Evolutionary conservation across 108 stramenopile genomes (phyloP).

Genomic region (Parietichytrium sp.): DNA sequence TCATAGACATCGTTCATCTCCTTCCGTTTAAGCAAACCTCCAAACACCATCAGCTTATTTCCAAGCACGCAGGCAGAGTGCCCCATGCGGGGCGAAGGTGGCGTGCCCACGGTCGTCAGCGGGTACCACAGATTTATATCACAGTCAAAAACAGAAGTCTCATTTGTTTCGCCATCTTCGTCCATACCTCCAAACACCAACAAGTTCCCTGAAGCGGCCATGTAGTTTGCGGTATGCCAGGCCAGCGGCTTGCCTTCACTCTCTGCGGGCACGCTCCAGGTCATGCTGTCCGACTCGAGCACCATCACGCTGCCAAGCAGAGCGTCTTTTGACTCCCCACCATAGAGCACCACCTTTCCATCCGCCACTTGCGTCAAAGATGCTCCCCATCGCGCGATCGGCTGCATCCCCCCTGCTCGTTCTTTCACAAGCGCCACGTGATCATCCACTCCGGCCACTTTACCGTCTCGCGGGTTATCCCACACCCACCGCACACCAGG

Average conservation of each 20-base stretch:
- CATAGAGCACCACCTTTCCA: not conserved
- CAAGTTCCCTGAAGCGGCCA: not conserved
- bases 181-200: not conserved
- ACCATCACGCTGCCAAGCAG: constrained; percentile 1
- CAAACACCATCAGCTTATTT: constrained; percentile 10
- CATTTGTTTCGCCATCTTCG: constrained; percentile 15
- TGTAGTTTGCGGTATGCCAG: constrained; percentile 3
- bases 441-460: no score
- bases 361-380: not conserved
- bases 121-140: constrained; percentile 32
- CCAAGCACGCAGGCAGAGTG: constrained; percentile 27
- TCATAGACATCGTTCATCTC: constrained; percentile 13
- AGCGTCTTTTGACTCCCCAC: constrained; percentile 4
- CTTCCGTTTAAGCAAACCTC: not conserved
- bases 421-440: no score
- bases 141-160: not conserved
- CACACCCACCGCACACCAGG: no score
- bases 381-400: not conserved
- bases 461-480: no score
- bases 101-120: not conserved
- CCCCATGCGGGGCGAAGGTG: not conserved
- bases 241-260: not conserved
- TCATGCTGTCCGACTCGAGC: not conserved
- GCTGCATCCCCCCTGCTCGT: not conserved
- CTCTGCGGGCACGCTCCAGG: constrained; percentile 16